Conservation (phyloP, 2,329 filamentous ascomycete genomes). For the Trichophyton schoenleinii region DNA sequence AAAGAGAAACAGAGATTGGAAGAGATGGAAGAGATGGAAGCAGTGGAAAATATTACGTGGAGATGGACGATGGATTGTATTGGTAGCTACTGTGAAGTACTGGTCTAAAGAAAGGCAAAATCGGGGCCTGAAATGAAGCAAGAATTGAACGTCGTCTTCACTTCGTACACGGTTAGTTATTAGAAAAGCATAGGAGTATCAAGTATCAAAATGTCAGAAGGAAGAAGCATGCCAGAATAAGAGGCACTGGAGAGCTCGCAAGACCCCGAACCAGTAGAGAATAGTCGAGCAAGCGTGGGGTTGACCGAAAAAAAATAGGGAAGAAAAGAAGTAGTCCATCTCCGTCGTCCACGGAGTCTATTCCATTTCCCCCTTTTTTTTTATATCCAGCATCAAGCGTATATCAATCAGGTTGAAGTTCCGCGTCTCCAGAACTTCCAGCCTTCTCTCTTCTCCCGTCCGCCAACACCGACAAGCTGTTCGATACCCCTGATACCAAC, state of each 20-base stretch:
- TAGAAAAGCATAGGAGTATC: not conserved
- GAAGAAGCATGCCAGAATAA: not conserved
- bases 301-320: not conserved
- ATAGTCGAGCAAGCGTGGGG: not conserved
- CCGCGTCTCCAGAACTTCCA: slow-evolving; percentile 70
- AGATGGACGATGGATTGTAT: not conserved
- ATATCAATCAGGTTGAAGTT: not conserved
- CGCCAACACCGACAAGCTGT: slow-evolving; percentile 67
- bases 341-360: not conserved
- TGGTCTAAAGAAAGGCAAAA: not conserved
- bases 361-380: too few relatives aligned
- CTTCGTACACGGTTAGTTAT: not conserved
- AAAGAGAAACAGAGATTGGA: not conserved
- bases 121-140: not conserved
- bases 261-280: not conserved
- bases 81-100: not conserved
- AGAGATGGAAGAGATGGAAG: too few relatives aligned
- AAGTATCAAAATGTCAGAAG: not conserved
- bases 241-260: not conserved
- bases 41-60: not conserved
- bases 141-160: not conserved
- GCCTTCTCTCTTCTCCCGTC: slow-evolving; percentile 56
- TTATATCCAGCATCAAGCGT: not conserved
- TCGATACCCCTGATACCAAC: slow-evolving; percentile 78
- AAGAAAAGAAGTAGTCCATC: not conserved